Base-by-base conservation (phyloP, 2,329 filamentous ascomycete species). In the Plenodomus lindquistii region DNA sequence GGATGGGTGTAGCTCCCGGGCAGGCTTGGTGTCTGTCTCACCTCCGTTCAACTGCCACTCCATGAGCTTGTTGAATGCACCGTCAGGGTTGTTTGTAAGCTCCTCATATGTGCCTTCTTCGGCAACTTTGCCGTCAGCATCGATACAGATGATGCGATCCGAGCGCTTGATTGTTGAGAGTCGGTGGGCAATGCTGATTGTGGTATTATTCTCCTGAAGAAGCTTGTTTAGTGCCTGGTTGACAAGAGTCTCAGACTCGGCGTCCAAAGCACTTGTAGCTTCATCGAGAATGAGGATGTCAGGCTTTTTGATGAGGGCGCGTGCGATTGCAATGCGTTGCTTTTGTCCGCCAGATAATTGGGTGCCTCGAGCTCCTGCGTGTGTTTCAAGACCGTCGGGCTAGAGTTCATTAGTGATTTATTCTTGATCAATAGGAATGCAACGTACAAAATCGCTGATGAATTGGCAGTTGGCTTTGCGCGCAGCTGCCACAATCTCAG, bases 271-370 rank as follows among this genome's bases (percentile, higher is more conserved):
- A 52, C 91, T 96, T 0, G 95, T 99, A 16, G 95, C 77, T 79
- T 99, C 94, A 67, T 99, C 94, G 1, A 99, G 83, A 52, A 99
- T 96, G 21, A 99, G 79, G 55, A 99, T 97, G 74, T 99, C 94
- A 0, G 95, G 95, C 55, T 97, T 85, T 74, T 97, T 97, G 61
- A 99, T 85, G 21, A 99, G 81, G 11, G 94, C 94, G 45, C 95
- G 85, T 4, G 94, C 94, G 71, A 99, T 99, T 31, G 94, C 94
- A 63, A 99, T 97, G 55, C 94, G 87, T 73, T 99, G 94, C 76
- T 97, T 97, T 74, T 99, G 94, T 0, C 94, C 94, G 42, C 94
- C 94, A 8, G 91, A 97, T 0, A 99, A 81, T 73, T 97, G 93
- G 1, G 93, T 92, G 27, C 94, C 94, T 57, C 94, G 84, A 15